A percentile compares a stretch with the other conserved stretches of the same genome.
Conservation (phyloP, 805 yeast species). For the Spathaspora sp. region DNA sequence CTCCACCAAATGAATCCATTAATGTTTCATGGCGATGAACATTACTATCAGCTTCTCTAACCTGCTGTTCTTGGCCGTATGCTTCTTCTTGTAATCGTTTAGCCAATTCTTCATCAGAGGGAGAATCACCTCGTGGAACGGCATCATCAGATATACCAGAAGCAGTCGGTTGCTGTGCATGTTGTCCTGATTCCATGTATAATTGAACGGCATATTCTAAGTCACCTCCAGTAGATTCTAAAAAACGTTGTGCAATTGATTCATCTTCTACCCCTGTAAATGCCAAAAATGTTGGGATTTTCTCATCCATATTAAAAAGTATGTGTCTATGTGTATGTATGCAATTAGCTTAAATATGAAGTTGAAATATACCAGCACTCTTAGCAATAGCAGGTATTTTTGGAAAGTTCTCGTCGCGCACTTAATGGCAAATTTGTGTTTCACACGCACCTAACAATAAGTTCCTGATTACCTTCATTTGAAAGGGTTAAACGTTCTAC, state of each 20-base stretch:
- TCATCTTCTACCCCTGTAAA: constrained; percentile 74
- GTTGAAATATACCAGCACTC: too few relatives aligned
- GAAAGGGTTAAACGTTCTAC: too few relatives aligned
- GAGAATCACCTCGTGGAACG: constrained; percentile 4
- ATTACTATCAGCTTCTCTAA: constrained; percentile 65
- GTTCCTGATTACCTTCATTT: too few relatives aligned
- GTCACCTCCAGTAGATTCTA: constrained; percentile 74
- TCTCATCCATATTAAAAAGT: constrained; percentile 36
- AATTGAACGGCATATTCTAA: constrained; percentile 82
- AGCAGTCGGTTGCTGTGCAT: constrained; percentile 3
- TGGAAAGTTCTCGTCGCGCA: too few relatives aligned
- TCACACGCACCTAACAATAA: too few relatives aligned
- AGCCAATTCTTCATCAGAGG: constrained; percentile 52
- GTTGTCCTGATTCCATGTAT: constrained; percentile 57
- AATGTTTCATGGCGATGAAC: constrained; percentile 76
- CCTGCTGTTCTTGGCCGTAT: constrained; percentile 32
- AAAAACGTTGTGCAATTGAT: constrained; percentile 65
- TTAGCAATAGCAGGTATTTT: too few relatives aligned
- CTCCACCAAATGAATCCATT: constrained; percentile 38
- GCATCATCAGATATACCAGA: constrained; percentile 8
- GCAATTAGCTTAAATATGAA: too few relatives aligned
- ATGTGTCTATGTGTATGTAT: not conserved
- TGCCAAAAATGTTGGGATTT: constrained; percentile 72
- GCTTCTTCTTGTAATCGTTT: constrained; percentile 62
- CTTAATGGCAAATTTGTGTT: too few relatives aligned